Evolutionary conservation across 2,329 filamentous ascomycete genomes (phyloP).

Genomic region (Epichloe sylvatica): DNA sequence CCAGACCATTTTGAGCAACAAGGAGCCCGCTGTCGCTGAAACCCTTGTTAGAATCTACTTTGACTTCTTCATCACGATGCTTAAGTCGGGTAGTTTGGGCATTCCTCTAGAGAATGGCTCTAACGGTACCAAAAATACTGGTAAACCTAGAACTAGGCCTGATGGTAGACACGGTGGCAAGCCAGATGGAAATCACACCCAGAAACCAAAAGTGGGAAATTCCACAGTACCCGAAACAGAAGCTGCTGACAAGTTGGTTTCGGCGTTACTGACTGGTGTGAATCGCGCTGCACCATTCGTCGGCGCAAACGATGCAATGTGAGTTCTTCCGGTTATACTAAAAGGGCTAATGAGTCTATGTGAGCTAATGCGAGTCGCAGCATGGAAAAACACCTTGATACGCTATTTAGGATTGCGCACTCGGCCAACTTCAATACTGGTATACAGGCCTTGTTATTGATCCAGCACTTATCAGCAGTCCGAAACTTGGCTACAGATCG

Average conservation of each 20-base stretch:
- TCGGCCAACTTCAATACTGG: slow-evolving; percentile 98
- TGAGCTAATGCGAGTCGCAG: slow-evolving; percentile 23
- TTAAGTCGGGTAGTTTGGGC: slow-evolving; percentile 45
- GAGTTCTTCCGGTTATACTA: slow-evolving; percentile 17
- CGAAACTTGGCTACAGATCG: slow-evolving; percentile 75
- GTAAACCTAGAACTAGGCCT: slow-evolving; percentile 15
- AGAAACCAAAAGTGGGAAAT: slow-evolving; percentile 4
- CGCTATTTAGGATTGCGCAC: slow-evolving; percentile 88
- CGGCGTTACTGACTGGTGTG: slow-evolving; percentile 81
- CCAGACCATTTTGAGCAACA: slow-evolving; percentile 80
- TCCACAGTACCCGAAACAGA: slow-evolving; percentile 48
- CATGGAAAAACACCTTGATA: slow-evolving; percentile 80
- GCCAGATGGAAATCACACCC: slow-evolving; percentile 4
- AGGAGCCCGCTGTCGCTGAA: slow-evolving; percentile 68
- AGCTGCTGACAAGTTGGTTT: slow-evolving; percentile 73
- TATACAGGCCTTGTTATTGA: slow-evolving; percentile 85
- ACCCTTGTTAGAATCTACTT: slow-evolving; percentile 86
- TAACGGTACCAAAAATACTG: slow-evolving; percentile 10
- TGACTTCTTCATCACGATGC: slow-evolving; percentile 64
- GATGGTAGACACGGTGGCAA: slow-evolving; percentile 8
- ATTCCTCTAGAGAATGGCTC: slow-evolving; percentile 32
- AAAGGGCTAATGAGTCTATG: not conserved
- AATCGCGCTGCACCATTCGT: slow-evolving; percentile 94
- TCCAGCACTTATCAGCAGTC: slow-evolving; percentile 75
- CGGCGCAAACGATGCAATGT: slow-evolving; percentile 62